Conservation (phyloP, 495 filamentous ascomycete species). For the Parathielavia appendiculata region DNA sequence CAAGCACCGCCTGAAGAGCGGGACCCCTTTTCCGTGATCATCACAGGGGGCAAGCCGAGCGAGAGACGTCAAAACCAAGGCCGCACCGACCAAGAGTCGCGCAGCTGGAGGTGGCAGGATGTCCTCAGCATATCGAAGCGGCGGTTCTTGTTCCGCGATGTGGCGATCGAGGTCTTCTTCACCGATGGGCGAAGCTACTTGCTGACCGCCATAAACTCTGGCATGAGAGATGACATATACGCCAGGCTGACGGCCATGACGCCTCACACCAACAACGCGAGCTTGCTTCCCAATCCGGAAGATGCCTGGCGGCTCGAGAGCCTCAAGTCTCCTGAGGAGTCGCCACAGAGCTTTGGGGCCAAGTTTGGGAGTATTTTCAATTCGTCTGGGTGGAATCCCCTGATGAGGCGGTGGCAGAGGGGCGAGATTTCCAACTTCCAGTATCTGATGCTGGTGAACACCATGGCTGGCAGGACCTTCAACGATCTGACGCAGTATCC, state of each 20-base stretch:
- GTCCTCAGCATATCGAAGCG: constrained; percentile 95
- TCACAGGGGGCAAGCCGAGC: constrained; percentile 67
- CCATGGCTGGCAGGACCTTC: constrained; percentile 93
- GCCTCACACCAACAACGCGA: constrained; percentile 60
- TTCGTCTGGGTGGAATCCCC: constrained; percentile 64
- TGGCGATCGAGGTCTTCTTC: constrained; percentile 93
- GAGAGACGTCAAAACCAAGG: constrained; percentile 50
- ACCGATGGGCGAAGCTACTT: constrained; percentile 93
- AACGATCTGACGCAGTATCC: constrained; percentile 98
- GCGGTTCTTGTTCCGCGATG: constrained; percentile 90
- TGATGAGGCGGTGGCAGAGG: constrained; percentile 84
- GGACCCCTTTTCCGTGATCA: constrained; percentile 91
- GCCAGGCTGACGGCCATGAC: constrained; percentile 68
- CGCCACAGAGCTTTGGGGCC: constrained; percentile 75
- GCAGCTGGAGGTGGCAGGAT: constrained; percentile 91
- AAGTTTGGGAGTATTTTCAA: constrained; percentile 96
- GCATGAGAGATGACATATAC: constrained; percentile 72
- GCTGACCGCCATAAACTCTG: constrained; percentile 69
- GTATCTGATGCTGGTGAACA: constrained; percentile 97
- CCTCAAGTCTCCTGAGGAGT: constrained; percentile 74
- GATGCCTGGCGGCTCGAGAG: constrained; percentile 87
- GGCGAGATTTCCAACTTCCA: constrained; percentile 98
- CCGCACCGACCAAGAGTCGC: constrained; percentile 65
- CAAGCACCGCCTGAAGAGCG: constrained; percentile 89
- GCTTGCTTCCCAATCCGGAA: constrained; percentile 49